These are phyloP conservation scores for Calonectria hongkongensis DNA, from an alignment of 2,329 filamentous ascomycete genomes.

Conservation along the genomic window DNA sequence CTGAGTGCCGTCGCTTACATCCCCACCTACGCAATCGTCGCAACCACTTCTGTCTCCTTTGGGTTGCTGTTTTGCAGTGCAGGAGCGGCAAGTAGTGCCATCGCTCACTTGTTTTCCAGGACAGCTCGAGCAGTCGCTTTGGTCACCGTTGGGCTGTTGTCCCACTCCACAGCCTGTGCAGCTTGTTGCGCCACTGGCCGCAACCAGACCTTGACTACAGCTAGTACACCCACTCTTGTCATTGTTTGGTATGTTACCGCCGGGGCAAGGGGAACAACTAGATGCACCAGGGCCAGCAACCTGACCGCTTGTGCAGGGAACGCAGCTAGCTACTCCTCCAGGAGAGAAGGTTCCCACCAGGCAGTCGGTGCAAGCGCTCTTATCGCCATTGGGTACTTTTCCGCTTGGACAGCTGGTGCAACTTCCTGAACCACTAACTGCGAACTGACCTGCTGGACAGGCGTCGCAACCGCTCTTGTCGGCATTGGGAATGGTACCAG, in stretches of 20 bases:
- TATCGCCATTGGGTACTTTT: not conserved
- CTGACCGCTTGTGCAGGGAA: not conserved
- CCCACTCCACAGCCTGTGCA: not conserved
- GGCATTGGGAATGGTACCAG: not conserved
- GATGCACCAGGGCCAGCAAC: not conserved
- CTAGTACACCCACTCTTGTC: not conserved
- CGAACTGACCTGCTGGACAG: not conserved
- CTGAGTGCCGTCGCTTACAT: not conserved
- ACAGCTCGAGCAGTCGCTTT: not conserved
- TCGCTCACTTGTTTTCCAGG: not conserved
- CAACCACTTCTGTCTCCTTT: not conserved
- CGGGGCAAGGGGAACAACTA: not conserved
- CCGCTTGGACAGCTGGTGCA: not conserved
- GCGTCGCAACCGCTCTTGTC: not conserved
- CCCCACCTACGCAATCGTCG: not conserved
- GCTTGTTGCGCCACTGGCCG: not conserved
- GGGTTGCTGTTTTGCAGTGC: not conserved
- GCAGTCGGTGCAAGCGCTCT: not conserved
- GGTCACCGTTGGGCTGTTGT: not conserved
- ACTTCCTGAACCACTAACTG: not conserved
- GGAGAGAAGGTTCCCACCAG: not conserved
- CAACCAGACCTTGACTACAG: not conserved
- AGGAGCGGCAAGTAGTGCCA: not conserved
- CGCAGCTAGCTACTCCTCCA: not conserved
- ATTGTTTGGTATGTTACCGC: not conserved